Percentiles rank a stretch among this genome's conserved stretches.
Conservation (phyloP, 371 early-diverging fungal species). For the Lichtheimia hyalospora region DNA sequence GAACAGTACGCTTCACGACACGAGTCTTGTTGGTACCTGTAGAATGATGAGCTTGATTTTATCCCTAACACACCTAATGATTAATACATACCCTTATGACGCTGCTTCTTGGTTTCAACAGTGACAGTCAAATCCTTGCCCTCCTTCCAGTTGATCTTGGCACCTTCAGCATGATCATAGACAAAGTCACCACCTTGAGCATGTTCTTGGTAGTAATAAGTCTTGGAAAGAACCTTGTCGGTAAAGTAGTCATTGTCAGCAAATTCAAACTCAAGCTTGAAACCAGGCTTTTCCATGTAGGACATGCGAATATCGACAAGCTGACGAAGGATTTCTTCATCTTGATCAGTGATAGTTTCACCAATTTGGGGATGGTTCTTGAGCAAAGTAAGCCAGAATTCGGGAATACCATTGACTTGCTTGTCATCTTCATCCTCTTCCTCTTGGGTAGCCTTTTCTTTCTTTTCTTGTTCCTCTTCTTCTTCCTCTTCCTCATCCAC, state of each 20-base stretch:
- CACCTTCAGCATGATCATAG: slow-evolving; percentile 90
- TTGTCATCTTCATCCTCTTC: slow-evolving; percentile 24
- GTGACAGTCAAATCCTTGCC: slow-evolving; percentile 91
- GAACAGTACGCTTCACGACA: slow-evolving; percentile 93
- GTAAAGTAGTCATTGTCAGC: slow-evolving; percentile 86
- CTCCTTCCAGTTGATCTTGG: slow-evolving; percentile 92
- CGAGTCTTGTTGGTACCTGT: slow-evolving; percentile 93
- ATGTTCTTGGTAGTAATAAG: slow-evolving; percentile 84
- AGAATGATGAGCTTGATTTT: too few relatives aligned
- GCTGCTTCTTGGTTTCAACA: slow-evolving; percentile 95
- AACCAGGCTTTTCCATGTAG: slow-evolving; percentile 87
- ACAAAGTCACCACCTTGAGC: slow-evolving; percentile 77
- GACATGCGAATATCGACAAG: slow-evolving; percentile 83
- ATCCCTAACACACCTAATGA: too few relatives aligned
- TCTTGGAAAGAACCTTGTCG: slow-evolving; percentile 86
- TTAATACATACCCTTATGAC: slow-evolving; percentile 77
- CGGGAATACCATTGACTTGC: slow-evolving; percentile 52
- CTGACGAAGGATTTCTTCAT: slow-evolving; percentile 82
- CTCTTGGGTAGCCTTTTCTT: slow-evolving; percentile 31
- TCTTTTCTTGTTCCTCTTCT: slow-evolving; percentile 32
- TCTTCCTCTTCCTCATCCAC: slow-evolving; percentile 59
- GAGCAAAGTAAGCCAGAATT: slow-evolving; percentile 94
- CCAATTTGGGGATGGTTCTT: slow-evolving; percentile 80
- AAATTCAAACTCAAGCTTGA: slow-evolving; percentile 92
- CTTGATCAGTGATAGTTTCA: slow-evolving; percentile 86